Evolutionary conservation across 345 rosid species (phyloP), one percentile per base, ranked within the genome.

Genomic region (Syzygium aqueum): DNA sequence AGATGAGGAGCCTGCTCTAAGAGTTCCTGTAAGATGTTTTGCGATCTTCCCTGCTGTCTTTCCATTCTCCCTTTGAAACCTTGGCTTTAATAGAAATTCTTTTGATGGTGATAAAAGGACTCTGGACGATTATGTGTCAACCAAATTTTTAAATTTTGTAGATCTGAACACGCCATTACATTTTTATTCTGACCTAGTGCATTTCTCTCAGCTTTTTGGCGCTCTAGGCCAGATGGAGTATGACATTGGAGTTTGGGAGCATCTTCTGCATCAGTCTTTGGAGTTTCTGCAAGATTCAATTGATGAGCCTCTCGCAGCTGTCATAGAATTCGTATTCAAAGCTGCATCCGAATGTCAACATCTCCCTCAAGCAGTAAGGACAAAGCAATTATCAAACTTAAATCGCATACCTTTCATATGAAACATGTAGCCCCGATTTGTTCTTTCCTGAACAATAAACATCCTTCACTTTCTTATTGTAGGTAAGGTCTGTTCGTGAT

Each of bases 151-250:
- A 17, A 14, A 21, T 52, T 52, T 46, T 10, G 61, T 43, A 52
- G 85, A 30, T 28, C 21, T 54, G 28, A 84, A 19, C 49, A 52
- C 8, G 85, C 59, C 21, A 17, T 3, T 11, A 40, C 43, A 84
- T 52, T 84, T 51, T 28, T 30, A 51, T 27, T 37, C 67, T 86
- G 82, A 67, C 54, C 78, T 50, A 13, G 40, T 87, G 53, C 53
- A 85, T 88, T 85, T 90, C 91, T 88, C 86, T 57, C 93, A 98
- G 99, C 98, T 96, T 73, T 98, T 94, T 93, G 93, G 93, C 84
- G 96, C 99, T 86, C 95, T 98, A 86, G 90, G 96, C 91, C 96
- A 98, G 89, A 92, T 98, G 89, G 98, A 96, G 87, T 96, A 96
- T 87, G 97, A 92, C 87, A 91, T 94, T 90, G 97, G 94, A 89